These are phyloP conservation scores for Echeveria elegans DNA, from an alignment of 164 flowering plant species.

Conservation along the genomic window DNA sequence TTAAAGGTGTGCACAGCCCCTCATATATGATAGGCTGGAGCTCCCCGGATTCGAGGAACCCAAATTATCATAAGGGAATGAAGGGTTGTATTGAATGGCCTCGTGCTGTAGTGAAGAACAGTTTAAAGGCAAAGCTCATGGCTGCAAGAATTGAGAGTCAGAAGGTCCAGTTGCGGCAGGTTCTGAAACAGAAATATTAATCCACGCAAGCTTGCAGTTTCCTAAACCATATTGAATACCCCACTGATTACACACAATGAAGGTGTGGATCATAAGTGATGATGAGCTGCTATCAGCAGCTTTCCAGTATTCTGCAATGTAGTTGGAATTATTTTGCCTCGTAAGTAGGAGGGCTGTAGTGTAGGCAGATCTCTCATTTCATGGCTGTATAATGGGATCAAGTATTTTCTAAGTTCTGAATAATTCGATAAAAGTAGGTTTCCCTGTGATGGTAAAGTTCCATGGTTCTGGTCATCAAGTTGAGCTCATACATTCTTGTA, in stretches of 20 bases:
- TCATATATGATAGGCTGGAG: conserved; percentile 51
- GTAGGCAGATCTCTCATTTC: too few species aligned
- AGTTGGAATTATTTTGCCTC: background rate
- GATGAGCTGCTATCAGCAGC: background rate
- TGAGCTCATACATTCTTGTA: too few species aligned
- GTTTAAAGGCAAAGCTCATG: conserved; percentile 74
- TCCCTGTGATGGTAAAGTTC: too few species aligned
- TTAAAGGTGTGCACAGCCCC: conserved; percentile 44
- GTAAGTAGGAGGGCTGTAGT: background rate
- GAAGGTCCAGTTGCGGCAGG: conserved; percentile 85
- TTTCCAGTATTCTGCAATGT: background rate
- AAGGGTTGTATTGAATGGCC: conserved; percentile 96
- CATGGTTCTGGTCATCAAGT: too few species aligned
- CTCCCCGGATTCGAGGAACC: conserved; percentile 67
- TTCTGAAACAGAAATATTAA: conserved; percentile 84
- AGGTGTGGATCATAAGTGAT: too few species aligned
- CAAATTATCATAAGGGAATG: conserved; percentile 49
- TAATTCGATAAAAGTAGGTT: background rate
- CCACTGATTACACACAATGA: too few species aligned
- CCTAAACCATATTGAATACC: too few species aligned
- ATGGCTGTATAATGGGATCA: background rate
- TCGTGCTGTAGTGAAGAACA: conserved; percentile 46
- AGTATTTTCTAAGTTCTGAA: background rate
- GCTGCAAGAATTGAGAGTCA: conserved; percentile 88
- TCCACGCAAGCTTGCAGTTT: background rate